These are phyloP conservation scores for Anisodus acutangulus DNA, from an alignment of 257 asterid genomes.

Conservation along the genomic window DNA sequence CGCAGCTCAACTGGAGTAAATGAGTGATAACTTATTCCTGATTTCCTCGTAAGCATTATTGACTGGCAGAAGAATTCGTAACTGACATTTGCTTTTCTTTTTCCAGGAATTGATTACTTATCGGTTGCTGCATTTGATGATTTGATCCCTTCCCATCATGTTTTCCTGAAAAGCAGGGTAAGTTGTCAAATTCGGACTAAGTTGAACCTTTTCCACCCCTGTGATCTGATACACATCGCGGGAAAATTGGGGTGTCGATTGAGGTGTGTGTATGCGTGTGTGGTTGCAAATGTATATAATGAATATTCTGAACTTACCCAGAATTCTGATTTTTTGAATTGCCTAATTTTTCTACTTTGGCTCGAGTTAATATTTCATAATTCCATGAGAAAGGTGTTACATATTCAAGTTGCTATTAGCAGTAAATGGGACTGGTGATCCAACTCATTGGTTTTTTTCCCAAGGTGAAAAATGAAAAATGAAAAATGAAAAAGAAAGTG, in stretches of 20 bases:
- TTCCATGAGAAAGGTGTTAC: neutral
- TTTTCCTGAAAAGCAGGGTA: slow-evolving; percentile 79
- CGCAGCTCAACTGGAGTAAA: neutral
- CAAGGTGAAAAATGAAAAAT: neutral
- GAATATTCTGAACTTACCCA: neutral
- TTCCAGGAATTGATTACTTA: slow-evolving; percentile 87
- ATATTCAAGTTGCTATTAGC: neutral
- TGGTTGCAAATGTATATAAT: neutral
- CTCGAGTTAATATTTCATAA: neutral
- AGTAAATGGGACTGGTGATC: neutral
- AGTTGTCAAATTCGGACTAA: slow-evolving; percentile 34
- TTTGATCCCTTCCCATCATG: slow-evolving; percentile 78
- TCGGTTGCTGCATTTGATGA: slow-evolving; percentile 93
- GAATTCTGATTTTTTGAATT: neutral
- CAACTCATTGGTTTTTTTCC: neutral
- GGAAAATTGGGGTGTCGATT: neutral
- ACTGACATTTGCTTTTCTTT: slow-evolving; percentile 1
- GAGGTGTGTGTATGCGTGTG: neutral
- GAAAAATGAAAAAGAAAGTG: neutral
- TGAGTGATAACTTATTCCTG: neutral
- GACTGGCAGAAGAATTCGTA: neutral
- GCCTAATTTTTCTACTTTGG: neutral
- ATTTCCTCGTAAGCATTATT: neutral
- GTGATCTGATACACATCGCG: neutral
- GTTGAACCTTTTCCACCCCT: neutral